Evolutionary conservation across 306 rosid species (phyloP).

Genomic region (Acmispon strigosus): DNA sequence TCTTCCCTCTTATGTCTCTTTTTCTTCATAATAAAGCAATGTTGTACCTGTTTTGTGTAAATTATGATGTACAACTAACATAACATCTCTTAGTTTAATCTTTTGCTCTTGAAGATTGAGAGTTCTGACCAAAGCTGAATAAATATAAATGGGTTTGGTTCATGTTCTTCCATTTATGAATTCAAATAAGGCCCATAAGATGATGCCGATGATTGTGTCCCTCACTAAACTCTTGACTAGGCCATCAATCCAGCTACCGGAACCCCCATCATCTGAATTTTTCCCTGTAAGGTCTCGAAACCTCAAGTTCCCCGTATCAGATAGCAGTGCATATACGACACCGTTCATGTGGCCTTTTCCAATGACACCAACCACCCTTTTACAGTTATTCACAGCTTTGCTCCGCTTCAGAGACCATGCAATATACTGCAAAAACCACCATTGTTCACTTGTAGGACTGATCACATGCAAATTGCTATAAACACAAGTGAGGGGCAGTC

Average conservation of each 20-base stretch:
- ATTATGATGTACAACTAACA: neutral
- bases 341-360: conserved; percentile 95
- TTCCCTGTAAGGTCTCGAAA: conserved; percentile 70
- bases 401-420: conserved; percentile 92
- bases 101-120: neutral
- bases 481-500: neutral
- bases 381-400: conserved; percentile 85
- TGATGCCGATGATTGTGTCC: conserved; percentile 58
- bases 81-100: neutral
- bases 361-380: conserved; percentile 80
- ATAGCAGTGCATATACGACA: conserved; percentile 57
- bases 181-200: conserved; percentile 79
- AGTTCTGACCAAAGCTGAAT: neutral
- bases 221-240: conserved; percentile 53
- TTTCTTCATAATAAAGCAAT: neutral
- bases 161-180: conserved; percentile 28
- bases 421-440: conserved; percentile 51
- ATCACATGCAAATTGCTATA: neutral
- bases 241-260: conserved; percentile 29
- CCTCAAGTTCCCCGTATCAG: conserved; percentile 59
- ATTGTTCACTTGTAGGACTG: neutral
- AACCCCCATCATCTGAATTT: conserved; percentile 21
- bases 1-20: neutral
- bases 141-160: neutral
- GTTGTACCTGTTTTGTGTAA: neutral